A percentile compares a stretch with the other conserved stretches of the same genome.
phyloP scores from a whole-genome alignment of 1,284 basidiomycete species.

The Pholiota adiposa region DNA sequence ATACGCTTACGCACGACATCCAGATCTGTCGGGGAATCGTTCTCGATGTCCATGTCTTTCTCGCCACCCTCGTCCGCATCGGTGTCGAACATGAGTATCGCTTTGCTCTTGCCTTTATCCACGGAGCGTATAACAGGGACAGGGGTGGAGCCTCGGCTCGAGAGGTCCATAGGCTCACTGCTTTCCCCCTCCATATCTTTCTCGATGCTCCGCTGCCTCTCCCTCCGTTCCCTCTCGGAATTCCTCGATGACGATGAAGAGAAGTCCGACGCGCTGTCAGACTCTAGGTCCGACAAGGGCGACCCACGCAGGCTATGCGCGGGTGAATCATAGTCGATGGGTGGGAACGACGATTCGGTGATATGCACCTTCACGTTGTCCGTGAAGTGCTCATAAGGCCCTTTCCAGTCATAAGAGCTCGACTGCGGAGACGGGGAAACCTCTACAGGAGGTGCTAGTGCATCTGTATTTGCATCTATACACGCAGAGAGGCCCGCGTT shows the following conservation, averaged over 20 bases:
- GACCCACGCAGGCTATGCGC: background rate
- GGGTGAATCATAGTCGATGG: background rate
- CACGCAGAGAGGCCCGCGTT: background rate
- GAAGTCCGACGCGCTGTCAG: background rate
- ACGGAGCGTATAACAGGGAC: background rate
- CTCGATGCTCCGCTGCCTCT: background rate
- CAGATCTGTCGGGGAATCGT: background rate
- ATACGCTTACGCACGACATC: background rate
- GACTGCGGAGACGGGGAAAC: background rate
- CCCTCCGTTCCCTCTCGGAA: background rate
- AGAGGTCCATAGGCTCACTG: conserved; percentile 48
- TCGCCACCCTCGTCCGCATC: background rate
- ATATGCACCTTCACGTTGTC: background rate
- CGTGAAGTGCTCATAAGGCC: background rate
- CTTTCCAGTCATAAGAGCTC: background rate
- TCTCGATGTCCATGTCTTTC: conserved; percentile 4
- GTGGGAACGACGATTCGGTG: background rate
- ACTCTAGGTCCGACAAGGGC: background rate
- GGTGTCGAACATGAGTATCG: background rate
- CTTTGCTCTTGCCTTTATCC: background rate
- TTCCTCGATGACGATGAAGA: background rate
- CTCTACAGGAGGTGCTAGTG: background rate
- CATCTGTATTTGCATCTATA: background rate
- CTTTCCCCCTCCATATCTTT: background rate
- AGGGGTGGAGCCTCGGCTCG: conserved; percentile 34